Evolutionary conservation across 2,329 filamentous ascomycete species (phyloP), one percentile per base, ranked within the genome.

Genomic region (Ophiobolus disseminans): DNA sequence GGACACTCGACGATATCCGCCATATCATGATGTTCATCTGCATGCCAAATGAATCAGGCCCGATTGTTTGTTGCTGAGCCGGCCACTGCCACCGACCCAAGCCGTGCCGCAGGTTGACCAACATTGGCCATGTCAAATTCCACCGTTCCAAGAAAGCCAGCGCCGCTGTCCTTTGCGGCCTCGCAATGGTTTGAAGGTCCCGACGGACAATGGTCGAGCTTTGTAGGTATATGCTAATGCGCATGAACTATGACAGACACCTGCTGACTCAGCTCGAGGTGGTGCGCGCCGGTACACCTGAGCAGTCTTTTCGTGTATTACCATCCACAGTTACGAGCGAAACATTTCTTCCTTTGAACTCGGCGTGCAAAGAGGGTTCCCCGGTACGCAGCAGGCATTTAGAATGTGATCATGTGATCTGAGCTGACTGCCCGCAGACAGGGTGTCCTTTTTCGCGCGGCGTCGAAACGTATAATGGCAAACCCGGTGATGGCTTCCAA

Each of bases 281-380:
- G 14, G 53, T 71, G n/a, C 48, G 53, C 23, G 54, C 63, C 4
- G 68, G 68, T 17, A 63, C 62, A 0, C 66, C 66, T 3, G 56
- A 57, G 26, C 68, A 70, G 35, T 55, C 39, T 19, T 60, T 70
- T 42, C 60, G 65, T n/a, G 48, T 70, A n/a, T 36, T 69, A 8
- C 59, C 65, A 8, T 66, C 68, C 3, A 40, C 52, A 1, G 39
- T 47, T 8, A 43, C 48, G 1, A 19, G 39, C 50, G 41, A 54
- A 54, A 28, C 50, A 53, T 35, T 55, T 31, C 19, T 62, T 11
- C 56, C 57, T 10, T 16, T 53, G n/a, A 28, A 17, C 7, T 46
- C 42, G 6, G 46, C 41, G 10, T 53, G 50, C 26, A 53, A 49
- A 43, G 41, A 48, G 16, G 32, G 38, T 9, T 28, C 34, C 10